These are phyloP conservation scores for Bolboschoenoplectus hybrid DNA, from an alignment of 202 grass and related monocot species.

Conservation along the genomic window DNA sequence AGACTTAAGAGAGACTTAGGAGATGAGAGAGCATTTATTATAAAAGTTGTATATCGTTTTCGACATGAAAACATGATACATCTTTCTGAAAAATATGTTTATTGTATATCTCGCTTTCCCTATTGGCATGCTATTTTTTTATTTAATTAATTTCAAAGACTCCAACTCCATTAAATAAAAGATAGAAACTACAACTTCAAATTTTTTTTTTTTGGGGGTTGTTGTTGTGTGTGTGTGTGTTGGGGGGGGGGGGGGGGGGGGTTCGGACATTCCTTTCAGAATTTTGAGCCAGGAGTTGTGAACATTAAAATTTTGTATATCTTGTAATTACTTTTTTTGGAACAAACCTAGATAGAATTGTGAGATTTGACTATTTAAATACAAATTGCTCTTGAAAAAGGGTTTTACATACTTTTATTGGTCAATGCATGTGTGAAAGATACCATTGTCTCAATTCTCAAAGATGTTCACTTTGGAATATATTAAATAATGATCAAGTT, in stretches of 20 bases:
- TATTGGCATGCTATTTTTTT: background rate
- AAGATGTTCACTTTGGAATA: background rate
- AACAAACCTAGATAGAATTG: background rate
- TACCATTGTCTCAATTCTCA: slow-evolving; percentile 1
- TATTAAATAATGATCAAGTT: background rate
- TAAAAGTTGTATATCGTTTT: background rate
- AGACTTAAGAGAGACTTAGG: too few species aligned
- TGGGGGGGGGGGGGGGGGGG: too few species aligned
- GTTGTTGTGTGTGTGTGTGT: too few species aligned
- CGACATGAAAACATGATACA: background rate
- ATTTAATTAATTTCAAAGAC: background rate
- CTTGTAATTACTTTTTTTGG: background rate
- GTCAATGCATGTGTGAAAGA: slow-evolving; percentile 6
- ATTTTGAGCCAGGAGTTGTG: background rate
- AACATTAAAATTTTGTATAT: slow-evolving; percentile 1
- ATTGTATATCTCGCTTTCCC: background rate
- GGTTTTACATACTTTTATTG: background rate
- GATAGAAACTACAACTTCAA: slow-evolving; percentile 6
- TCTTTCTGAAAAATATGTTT: background rate
- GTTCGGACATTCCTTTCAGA: background rate
- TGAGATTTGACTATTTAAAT: background rate
- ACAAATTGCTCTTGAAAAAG: background rate
- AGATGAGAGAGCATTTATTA: background rate
- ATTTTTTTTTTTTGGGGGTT: too few species aligned
- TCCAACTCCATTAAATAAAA: background rate